Conservation (phyloP, 768 basidiomycete genomes). For the Podaxis carcinomalis region DNA sequence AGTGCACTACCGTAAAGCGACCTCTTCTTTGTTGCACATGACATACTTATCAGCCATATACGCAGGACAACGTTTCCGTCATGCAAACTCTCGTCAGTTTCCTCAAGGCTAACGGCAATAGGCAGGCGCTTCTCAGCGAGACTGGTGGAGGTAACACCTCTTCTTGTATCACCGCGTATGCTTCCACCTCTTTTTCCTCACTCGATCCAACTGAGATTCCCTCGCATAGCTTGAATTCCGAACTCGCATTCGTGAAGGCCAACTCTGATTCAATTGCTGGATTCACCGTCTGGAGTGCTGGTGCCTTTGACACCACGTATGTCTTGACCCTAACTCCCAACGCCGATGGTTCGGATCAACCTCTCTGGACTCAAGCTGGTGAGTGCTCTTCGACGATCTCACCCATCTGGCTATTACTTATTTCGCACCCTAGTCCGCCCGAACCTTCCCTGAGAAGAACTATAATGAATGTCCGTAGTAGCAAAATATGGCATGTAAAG, state of each 20-base stretch:
- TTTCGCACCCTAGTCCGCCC: not conserved
- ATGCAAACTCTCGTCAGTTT: constrained; percentile 38
- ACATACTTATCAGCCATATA: not conserved
- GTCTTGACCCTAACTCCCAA: constrained; percentile 45
- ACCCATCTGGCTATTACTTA: not conserved
- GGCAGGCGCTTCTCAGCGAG: constrained; percentile 37
- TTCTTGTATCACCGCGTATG: constrained; percentile 36
- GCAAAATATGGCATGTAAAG: not conserved
- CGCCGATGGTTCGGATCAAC: constrained; percentile 42
- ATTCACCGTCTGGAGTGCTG: constrained; percentile 53
- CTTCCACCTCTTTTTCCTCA: constrained; percentile 15
- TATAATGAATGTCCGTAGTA: not conserved
- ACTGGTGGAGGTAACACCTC: constrained; percentile 52
- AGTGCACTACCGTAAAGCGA: constrained; percentile 25
- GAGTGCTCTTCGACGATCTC: constrained; percentile 9
- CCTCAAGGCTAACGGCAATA: constrained; percentile 28
- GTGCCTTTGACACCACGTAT: constrained; percentile 47
- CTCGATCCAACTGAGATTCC: not conserved
- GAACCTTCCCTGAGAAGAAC: constrained; percentile 1
- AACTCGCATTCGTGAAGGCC: constrained; percentile 42
- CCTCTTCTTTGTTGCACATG: not conserved
- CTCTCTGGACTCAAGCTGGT: constrained; percentile 39
- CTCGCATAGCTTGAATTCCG: constrained; percentile 28
- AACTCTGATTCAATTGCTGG: constrained; percentile 40
- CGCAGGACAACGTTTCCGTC: constrained; percentile 40